Conservation (phyloP, 495 filamentous ascomycete genomes). For the Penicillium cinerascens region DNA sequence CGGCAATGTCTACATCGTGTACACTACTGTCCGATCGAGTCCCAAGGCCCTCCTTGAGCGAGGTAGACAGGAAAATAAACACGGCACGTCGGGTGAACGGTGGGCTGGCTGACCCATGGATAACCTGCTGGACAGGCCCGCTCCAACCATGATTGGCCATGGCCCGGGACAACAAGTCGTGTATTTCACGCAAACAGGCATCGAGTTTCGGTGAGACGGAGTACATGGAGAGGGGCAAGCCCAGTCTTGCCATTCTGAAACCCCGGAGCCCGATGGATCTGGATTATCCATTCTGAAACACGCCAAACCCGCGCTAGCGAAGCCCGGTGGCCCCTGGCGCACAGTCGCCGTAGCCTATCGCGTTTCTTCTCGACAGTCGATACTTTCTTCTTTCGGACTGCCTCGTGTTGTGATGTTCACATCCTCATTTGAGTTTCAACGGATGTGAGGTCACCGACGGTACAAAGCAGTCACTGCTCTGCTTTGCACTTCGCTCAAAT, state of each 20-base stretch:
- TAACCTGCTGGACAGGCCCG: neutral
- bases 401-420: neutral
- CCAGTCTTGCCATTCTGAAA: slow-evolving; percentile 19
- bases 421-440: neutral
- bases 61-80: neutral
- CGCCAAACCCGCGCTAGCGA: slow-evolving; percentile 19
- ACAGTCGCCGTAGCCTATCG: neutral
- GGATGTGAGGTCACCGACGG: neutral
- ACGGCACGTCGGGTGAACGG: slow-evolving; percentile 23
- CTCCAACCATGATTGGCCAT: neutral
- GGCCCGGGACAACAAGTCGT: too few species aligned
- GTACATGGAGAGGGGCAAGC: neutral
- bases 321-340: slow-evolving; percentile 11
- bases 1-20: neutral
- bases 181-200: neutral
- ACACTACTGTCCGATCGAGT: neutral
- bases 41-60: neutral
- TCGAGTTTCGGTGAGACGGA: neutral
- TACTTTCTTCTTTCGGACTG: slow-evolving; percentile 11
- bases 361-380: slow-evolving; percentile 1
- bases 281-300: slow-evolving; percentile 23
- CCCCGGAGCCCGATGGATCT: slow-evolving; percentile 24
- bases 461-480: neutral
- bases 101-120: slow-evolving; percentile 23
- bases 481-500: neutral